Evolutionary conservation across 768 basidiomycete species (phyloP), one percentile per base, ranked within the genome.

Genomic region (Termitomyces sp.): DNA sequence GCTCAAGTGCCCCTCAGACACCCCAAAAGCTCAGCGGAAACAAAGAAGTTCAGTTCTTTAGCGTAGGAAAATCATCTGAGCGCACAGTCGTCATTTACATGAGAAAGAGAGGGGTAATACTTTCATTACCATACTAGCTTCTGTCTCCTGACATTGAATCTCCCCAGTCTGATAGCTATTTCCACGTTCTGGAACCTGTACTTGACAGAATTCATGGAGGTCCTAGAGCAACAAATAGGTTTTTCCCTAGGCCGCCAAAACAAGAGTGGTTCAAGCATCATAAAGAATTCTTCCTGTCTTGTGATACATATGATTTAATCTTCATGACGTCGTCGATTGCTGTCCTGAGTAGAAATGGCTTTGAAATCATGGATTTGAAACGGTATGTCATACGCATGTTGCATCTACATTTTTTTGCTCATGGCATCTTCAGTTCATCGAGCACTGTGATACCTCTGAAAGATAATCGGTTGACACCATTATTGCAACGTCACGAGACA

Each of bases 341-440:
- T 1, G 88, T 99, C 48, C 79, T 97, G 23, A 94, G 94, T 63
- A 84, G 89, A 0, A 94, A 91, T 64, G 95, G 94, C 15, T 98
- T 99, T 64, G 94, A 97, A 73, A 97, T 98, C 65, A 96, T 99
- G 93, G 91, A 97, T 66, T 78, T 99, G 28, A 83, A 84, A 15
- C 89, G 95, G 91, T 96, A 71, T 43, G 90, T 72, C 85, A 23
- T 6, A 38, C 37, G 31, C 28, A 10, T 15, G n/a, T 45, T 44
- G 23, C 5, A 53, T 10, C 3, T 31, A 12, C 3, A 30, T 12
- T 11, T 38, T 38, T 57, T n/a, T 46, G 19, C 26, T 61, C 54
- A 55, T 49, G 14, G 3, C 5, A 37, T 15, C 37, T 44, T 35
- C 41, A 93, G 89, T 67, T 84, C 87, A 68, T 87, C 87, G 70